Conservation (phyloP, 768 basidiomycete species). For the Tulasnella sp. region DNA sequence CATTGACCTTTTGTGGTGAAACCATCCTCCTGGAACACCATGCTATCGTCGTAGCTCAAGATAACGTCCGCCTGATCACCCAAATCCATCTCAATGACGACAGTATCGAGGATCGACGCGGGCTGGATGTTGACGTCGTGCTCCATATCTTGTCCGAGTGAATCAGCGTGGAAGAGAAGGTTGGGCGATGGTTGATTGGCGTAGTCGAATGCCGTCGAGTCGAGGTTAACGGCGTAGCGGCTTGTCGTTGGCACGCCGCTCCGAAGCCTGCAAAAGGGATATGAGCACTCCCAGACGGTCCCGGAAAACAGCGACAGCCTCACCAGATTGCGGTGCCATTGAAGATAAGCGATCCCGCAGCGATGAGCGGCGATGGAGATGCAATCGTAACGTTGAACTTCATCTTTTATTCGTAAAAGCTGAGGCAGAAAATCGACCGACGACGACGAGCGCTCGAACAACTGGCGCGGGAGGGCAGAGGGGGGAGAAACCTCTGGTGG, state of each 20-base stretch:
- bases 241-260: not conserved
- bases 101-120: not conserved
- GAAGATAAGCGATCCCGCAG: constrained; percentile 19
- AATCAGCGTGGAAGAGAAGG: not conserved
- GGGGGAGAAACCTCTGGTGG: constrained; percentile 7
- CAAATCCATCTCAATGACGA: constrained; percentile 13
- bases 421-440: constrained; percentile 2
- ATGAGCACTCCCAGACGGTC: not conserved
- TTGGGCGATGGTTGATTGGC: not conserved
- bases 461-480: not conserved
- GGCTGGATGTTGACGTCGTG: constrained; percentile 8
- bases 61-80: constrained; percentile 10
- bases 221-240: not conserved
- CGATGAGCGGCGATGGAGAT: constrained; percentile 14
- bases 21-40: constrained; percentile 6
- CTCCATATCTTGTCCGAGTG: not conserved
- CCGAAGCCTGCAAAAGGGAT: not conserved
- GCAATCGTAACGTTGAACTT: constrained; percentile 23
- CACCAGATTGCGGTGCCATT: constrained; percentile 26
- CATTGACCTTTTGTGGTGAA: not conserved
- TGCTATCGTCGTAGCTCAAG: constrained; percentile 19
- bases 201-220: not conserved
- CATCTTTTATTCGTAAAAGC: not conserved
- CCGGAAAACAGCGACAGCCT: not conserved
- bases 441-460: not conserved